Evolutionary conservation across 495 filamentous ascomycete species (phyloP), one percentile per base, ranked within the genome.

Genomic region (Antarctomyces pellizariae): DNA sequence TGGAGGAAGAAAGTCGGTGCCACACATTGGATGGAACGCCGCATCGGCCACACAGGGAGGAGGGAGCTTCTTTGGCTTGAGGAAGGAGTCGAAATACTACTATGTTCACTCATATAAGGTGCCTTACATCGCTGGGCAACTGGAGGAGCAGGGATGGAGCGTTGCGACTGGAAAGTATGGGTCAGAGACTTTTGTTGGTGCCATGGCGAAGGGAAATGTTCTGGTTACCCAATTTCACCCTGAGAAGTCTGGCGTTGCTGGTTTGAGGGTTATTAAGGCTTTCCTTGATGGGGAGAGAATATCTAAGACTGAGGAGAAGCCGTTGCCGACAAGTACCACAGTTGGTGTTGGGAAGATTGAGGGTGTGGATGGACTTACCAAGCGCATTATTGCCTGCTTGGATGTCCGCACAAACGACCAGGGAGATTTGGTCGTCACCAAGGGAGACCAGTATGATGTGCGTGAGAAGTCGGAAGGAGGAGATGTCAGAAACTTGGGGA

Each of bases 381-480:
- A 77, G 27, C 60, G 86, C 26, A 65, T 97, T 5, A 95, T 97
- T 42, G 86, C 89, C 2, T 97, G 86, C 42, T 64, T 97, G 9
- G 86, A 97, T 45, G 86, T 97, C 16, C 74, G 86, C 5, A 66
- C 86, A n/a, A 95, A 97, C 45, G 89, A 97, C 45, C 56, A 74
- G 25, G 89, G 89, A 3, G 89, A 95, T 47, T 52, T 97, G 10
- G 89, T 97, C 0, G 86, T 97, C 9, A 97, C 86, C 3, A 97
- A 97, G 50, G 86, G 86, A 5, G 86, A 97, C 45, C 86, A 95
- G 42, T 97, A 97, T 50, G 86, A 97, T 41, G 86, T 97, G n/a
- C 73, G 86, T n/a, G 86, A 93, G 42, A 91, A 90, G 49, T 55
- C 56, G 5, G 49, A 53, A n/a, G 66, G 60, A 26, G 69, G 80